phyloP scores from a whole-genome alignment of 169 alveolate genomes.

The Eimeria sp. region DNA sequence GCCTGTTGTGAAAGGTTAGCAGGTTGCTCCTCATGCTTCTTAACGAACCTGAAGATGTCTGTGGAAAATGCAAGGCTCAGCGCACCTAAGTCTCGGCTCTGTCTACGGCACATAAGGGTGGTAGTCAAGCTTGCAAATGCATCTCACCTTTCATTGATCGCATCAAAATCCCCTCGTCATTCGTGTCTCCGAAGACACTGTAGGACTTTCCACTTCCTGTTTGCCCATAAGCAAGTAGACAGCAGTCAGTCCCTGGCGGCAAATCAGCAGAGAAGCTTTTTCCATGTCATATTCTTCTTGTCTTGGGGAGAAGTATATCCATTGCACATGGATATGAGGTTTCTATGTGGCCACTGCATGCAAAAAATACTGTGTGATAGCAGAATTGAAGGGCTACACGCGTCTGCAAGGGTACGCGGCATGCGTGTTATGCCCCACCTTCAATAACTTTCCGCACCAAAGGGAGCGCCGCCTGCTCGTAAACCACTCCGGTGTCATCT shows the following conservation, averaged over 20 bases:
- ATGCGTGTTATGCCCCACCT: background rate
- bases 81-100: background rate
- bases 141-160: constrained; percentile 59
- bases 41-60: constrained; percentile 56
- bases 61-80: background rate
- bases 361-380: background rate
- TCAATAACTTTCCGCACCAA: constrained; percentile 52
- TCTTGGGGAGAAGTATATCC: background rate
- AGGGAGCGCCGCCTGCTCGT: constrained; percentile 65
- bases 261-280: background rate
- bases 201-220: constrained; percentile 74
- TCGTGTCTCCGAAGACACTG: constrained; percentile 64
- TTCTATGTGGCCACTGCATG: background rate
- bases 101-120: background rate
- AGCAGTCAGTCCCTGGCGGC: constrained; percentile 58
- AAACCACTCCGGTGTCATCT: constrained; percentile 65
- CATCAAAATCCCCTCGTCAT: constrained; percentile 66
- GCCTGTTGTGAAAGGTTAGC: background rate
- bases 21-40: constrained; percentile 26
- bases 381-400: background rate
- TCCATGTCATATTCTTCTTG: background rate
- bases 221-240: constrained; percentile 70
- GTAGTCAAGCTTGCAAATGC: background rate
- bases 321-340: background rate
- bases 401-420: background rate